Base-by-base conservation (phyloP, 2,329 filamentous ascomycete genomes). In the Ceratocystis huliohia region DNA sequence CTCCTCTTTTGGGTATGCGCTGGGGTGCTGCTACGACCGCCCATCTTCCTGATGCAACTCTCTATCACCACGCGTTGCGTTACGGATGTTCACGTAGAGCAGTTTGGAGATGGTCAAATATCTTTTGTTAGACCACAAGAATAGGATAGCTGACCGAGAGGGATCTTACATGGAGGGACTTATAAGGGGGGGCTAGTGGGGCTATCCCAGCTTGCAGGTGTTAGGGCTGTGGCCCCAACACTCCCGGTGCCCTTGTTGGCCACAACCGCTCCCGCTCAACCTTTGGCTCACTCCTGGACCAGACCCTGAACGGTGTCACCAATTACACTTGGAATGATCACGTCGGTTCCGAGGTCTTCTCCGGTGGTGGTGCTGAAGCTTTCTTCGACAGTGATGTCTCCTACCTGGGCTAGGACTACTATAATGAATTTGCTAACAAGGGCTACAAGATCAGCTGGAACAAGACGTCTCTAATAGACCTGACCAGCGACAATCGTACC, bases 271-370 rank as follows among this genome's bases (percentile, higher is more conserved):
- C 83, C 64, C 87, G 90, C 69, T 78, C 80, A 67, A 76, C 86
- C 70, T 91, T 91, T 70, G 88, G 83, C 41, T 78, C 86, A 44
- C 83, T 94, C 44, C 84, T 94, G 65, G 87, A 93, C 72, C 85
- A 88, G 71, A 88, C 86, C 71, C 81, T 93, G 28, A 84, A 91
- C 71, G 89, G 89, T 17, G 78, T 91, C 65, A 84, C 81, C 68
- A 91, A 94, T 78, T 91, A 91, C 78, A 87, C 86, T 25, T 95
- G 90, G 90, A 88, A 88, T 28, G 78, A 86, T 69, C 87, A 84
- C 74, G 79, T 80, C 37, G 88, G 89, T 0, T 87, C 89, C 1
- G 89, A 94, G 74, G 90, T 91, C 63, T 87, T 88, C 74, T 90
- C 94, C 68, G 90, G 89, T 48, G 89, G 86, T 67, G 90, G 90